phyloP scores from a whole-genome alignment of 2,329 filamentous ascomycete species.

The Colletotrichum sp. region DNA sequence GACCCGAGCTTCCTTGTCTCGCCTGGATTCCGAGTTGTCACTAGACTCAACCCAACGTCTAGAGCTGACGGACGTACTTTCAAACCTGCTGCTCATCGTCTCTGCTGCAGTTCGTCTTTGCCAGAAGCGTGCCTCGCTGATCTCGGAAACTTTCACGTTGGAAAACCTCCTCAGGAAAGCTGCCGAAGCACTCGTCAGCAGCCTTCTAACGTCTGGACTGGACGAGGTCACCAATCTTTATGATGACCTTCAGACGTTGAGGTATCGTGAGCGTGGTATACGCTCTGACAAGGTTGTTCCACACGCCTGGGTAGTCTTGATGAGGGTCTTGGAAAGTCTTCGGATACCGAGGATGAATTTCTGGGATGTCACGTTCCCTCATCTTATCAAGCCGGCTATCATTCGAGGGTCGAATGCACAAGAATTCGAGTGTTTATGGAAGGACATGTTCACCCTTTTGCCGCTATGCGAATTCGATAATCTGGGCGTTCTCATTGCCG shows the following conservation, averaged over 20 bases:
- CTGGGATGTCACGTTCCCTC: constrained; percentile 61
- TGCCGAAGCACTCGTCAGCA: constrained; percentile 39
- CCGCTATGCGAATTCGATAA: constrained; percentile 66
- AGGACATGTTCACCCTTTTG: constrained; percentile 62
- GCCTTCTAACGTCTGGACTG: constrained; percentile 48
- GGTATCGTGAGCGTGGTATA: constrained; percentile 57
- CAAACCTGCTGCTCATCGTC: constrained; percentile 40
- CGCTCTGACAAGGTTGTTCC: constrained; percentile 46
- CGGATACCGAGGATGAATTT: constrained; percentile 59
- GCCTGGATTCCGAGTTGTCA: constrained; percentile 30
- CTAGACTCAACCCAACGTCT: constrained; percentile 26
- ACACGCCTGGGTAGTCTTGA: constrained; percentile 64
- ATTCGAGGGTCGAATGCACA: constrained; percentile 46
- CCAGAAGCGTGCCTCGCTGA: constrained; percentile 34
- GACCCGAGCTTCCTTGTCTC: constrained; percentile 38
- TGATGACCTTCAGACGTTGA: constrained; percentile 47
- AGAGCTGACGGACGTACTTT: constrained; percentile 39
- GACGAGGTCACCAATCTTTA: constrained; percentile 51
- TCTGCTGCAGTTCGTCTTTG: constrained; percentile 45
- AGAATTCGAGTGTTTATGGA: constrained; percentile 62
- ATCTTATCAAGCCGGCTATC: constrained; percentile 40
- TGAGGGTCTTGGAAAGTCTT: constrained; percentile 57
- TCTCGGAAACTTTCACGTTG: constrained; percentile 43
- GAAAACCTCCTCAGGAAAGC: constrained; percentile 55
- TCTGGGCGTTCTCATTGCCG: constrained; percentile 51